These are phyloP conservation scores for Botryotinia narcissicola DNA, from an alignment of 2,329 filamentous ascomycete species.

Conservation along the genomic window DNA sequence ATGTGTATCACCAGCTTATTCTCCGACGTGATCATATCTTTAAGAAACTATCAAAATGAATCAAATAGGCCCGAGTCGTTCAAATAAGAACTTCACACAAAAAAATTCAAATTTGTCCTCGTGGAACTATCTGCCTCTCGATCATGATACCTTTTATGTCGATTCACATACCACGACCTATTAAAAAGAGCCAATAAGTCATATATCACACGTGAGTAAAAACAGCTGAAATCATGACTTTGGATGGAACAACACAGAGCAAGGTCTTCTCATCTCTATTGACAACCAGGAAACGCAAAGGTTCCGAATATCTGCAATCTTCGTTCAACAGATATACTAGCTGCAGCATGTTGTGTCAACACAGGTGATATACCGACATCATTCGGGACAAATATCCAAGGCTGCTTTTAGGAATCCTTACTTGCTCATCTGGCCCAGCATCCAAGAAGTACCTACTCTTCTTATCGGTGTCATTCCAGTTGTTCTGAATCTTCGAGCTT, in stretches of 20 bases:
- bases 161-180: slow-evolving; percentile 1
- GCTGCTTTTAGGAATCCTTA: neutral
- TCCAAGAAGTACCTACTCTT: neutral
- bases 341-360: slow-evolving; percentile 1
- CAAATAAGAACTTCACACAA: neutral
- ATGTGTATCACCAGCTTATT: slow-evolving; percentile 3
- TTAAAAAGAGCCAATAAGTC: neutral
- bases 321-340: neutral
- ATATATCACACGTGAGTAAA: neutral
- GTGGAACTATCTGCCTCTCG: neutral
- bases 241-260: neutral
- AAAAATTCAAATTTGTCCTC: neutral
- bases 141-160: neutral
- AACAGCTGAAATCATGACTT: neutral
- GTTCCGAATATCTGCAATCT: neutral
- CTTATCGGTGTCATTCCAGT: neutral
- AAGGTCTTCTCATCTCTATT: slow-evolving; percentile 8
- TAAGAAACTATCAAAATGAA: neutral
- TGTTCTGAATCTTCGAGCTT: neutral
- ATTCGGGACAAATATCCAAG: slow-evolving; percentile 1
- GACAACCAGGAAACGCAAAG: slow-evolving; percentile 9
- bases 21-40: neutral
- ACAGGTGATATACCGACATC: neutral
- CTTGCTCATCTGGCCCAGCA: neutral
- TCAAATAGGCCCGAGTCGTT: slow-evolving; percentile 4